Evolutionary conservation across 192 early-diverging fungal genomes (phyloP).

Genomic region (Coemansia sp.): DNA sequence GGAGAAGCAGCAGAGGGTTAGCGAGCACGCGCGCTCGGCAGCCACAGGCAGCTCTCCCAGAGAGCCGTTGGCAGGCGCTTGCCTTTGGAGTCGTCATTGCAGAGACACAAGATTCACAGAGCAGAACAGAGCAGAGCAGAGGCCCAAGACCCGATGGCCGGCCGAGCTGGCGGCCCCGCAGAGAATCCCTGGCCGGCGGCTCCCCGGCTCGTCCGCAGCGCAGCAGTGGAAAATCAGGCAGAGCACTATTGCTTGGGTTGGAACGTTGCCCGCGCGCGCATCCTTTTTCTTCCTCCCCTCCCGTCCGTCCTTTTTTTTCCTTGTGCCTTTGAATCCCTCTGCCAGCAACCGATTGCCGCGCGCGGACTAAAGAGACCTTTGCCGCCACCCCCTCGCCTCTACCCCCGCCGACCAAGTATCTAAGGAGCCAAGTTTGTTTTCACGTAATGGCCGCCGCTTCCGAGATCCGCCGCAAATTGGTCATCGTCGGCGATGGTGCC

Average conservation of each 20-base stretch:
- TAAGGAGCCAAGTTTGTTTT: neutral
- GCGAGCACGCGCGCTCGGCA: too few relatives aligned
- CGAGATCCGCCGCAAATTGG: slow-evolving; percentile 64
- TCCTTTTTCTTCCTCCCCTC: neutral
- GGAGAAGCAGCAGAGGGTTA: neutral
- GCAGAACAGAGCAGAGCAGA: neutral
- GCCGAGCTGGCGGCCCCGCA: too few relatives aligned
- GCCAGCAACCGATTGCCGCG: too few relatives aligned
- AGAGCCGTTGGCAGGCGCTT: neutral
- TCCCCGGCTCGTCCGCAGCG: too few relatives aligned
- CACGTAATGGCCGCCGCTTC: slow-evolving; percentile 33
- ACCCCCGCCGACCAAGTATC: too few relatives aligned
- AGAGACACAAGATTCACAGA: neutral
- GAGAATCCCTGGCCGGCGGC: too few relatives aligned
- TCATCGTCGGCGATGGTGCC: slow-evolving; percentile 91
- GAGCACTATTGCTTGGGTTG: too few relatives aligned
- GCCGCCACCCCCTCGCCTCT: neutral
- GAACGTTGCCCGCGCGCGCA: neutral
- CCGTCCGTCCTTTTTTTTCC: too few relatives aligned
- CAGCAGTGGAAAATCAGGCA: too few relatives aligned
- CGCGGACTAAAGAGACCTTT: too few relatives aligned
- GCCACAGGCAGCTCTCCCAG: neutral
- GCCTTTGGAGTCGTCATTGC: slow-evolving; percentile 19
- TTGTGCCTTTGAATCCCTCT: too few relatives aligned
- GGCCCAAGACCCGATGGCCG: too few relatives aligned